Evolutionary conservation across 2,329 filamentous ascomycete genomes (phyloP).

Genomic region (Sclerotiophoma versabilis): DNA sequence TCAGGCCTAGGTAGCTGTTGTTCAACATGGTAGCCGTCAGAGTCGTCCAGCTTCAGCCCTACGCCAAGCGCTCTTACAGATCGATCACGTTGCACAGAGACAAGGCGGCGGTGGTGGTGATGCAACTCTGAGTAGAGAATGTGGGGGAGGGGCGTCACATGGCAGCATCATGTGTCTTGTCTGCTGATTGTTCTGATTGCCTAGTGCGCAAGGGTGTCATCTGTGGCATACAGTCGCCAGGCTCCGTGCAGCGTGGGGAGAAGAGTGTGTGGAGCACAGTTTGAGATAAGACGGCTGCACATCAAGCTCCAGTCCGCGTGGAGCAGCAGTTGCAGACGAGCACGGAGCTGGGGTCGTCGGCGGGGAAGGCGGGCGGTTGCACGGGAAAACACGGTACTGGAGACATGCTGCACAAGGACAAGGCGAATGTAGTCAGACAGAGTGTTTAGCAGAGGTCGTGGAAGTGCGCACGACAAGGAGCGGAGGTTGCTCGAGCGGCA

Average conservation of each 20-base stretch:
- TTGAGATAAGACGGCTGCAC: constrained; percentile 10
- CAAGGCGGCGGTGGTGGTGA: constrained; percentile 8
- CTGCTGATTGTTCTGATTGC: constrained; percentile 25
- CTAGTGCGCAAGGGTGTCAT: constrained; percentile 30
- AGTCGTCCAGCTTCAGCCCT: background rate
- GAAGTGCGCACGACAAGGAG: background rate
- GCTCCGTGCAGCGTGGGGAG: constrained; percentile 10
- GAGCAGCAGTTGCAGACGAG: constrained; percentile 9
- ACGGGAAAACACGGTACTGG: no score
- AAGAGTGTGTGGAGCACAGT: background rate
- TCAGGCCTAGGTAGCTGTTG: no score
- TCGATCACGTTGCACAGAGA: constrained; percentile 12
- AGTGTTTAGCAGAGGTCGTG: background rate
- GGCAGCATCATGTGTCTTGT: constrained; percentile 28
- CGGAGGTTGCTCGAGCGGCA: constrained; percentile 14
- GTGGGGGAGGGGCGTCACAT: constrained; percentile 33
- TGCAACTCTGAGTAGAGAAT: constrained; percentile 20
- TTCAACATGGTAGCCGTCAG: no score
- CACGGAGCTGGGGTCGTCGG: background rate
- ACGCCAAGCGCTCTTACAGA: constrained; percentile 4
- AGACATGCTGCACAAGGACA: background rate
- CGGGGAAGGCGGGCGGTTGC: background rate
- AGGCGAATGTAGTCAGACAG: background rate
- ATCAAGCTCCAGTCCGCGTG: constrained; percentile 2
- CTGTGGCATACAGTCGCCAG: constrained; percentile 22